phyloP scores from a whole-genome alignment of 2,329 filamentous ascomycete species.

The Zymoseptoria passerinii region DNA sequence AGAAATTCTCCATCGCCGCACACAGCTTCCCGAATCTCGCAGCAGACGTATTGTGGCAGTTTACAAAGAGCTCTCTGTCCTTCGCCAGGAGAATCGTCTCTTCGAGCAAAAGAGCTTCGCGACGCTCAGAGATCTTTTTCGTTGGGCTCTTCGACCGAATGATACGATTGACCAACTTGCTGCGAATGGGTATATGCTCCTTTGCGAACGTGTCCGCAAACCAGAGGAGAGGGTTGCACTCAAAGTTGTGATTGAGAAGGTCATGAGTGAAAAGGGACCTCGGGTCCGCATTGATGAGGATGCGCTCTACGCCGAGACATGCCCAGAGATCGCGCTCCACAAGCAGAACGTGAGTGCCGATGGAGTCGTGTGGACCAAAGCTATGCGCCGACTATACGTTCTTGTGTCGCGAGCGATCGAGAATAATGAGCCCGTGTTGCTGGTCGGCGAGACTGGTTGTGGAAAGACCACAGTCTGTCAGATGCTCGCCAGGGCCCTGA shows the following conservation, averaged over 20 bases:
- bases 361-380: slow-evolving; percentile 83
- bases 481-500: slow-evolving; percentile 72
- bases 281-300: slow-evolving; percentile 67
- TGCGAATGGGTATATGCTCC: slow-evolving; percentile 87
- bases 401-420: slow-evolving; percentile 78
- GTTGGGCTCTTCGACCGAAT: slow-evolving; percentile 82
- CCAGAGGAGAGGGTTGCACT: slow-evolving; percentile 76
- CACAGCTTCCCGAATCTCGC: slow-evolving; percentile 83
- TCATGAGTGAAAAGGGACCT: slow-evolving; percentile 56
- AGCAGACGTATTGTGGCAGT: slow-evolving; percentile 85
- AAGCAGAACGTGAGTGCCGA: slow-evolving; percentile 22
- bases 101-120: slow-evolving; percentile 99
- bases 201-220: slow-evolving; percentile 91
- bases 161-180: slow-evolving; percentile 84
- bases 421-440: slow-evolving; percentile 86
- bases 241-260: slow-evolving; percentile 76
- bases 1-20: slow-evolving; percentile 80
- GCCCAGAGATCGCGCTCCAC: slow-evolving; percentile 32
- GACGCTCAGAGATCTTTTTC: slow-evolving; percentile 87
- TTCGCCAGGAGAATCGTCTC: slow-evolving; percentile 80
- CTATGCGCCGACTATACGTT: slow-evolving; percentile 86
- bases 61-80: slow-evolving; percentile 81
- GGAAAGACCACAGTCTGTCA: slow-evolving; percentile 97
- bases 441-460: slow-evolving; percentile 94
- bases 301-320: slow-evolving; percentile 55